These are phyloP conservation scores for Ascomycota sp. DNA, from an alignment of 2,329 filamentous ascomycete genomes.

Conservation along the genomic window DNA sequence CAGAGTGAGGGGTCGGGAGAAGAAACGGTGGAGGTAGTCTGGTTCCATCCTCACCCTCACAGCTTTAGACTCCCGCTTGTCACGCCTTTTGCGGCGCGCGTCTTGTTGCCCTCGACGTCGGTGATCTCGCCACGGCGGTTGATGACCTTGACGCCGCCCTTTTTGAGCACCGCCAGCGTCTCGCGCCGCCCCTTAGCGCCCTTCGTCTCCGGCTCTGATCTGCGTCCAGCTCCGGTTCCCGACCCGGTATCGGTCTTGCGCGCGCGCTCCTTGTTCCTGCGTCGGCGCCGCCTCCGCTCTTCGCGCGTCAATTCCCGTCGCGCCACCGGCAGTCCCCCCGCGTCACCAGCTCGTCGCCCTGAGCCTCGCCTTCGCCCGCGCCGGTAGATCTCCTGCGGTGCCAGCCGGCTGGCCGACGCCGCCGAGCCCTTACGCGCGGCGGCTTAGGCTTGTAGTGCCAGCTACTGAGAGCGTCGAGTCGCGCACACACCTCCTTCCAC, in stretches of 20 bases:
- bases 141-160: slow-evolving; percentile 79
- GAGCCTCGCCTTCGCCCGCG: slow-evolving; percentile 42
- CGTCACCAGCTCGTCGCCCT: slow-evolving; percentile 51
- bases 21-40: too few species aligned
- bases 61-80: slow-evolving; percentile 42
- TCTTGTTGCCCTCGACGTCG: slow-evolving; percentile 65
- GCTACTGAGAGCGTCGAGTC: slow-evolving; percentile 75
- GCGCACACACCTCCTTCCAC: slow-evolving; percentile 63
- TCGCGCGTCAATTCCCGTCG: slow-evolving; percentile 76
- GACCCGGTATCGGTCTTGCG: slow-evolving; percentile 40
- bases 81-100: slow-evolving; percentile 28
- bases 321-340: slow-evolving; percentile 61
- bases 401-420: slow-evolving; percentile 55
- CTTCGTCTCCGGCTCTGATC: slow-evolving; percentile 31
- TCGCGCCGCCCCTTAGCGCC: slow-evolving; percentile 27
- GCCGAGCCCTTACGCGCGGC: slow-evolving; percentile 47
- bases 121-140: slow-evolving; percentile 73
- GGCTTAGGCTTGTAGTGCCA: slow-evolving; percentile 93
- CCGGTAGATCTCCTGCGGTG: slow-evolving; percentile 89
- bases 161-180: slow-evolving; percentile 49
- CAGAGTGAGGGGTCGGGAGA: too few species aligned
- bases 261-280: slow-evolving; percentile 71
- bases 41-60: too few species aligned
- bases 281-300: slow-evolving; percentile 55
- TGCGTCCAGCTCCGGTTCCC: too few species aligned